Base-by-base conservation (phyloP, 768 basidiomycete genomes). In the Tricholoma saponaceum region DNA sequence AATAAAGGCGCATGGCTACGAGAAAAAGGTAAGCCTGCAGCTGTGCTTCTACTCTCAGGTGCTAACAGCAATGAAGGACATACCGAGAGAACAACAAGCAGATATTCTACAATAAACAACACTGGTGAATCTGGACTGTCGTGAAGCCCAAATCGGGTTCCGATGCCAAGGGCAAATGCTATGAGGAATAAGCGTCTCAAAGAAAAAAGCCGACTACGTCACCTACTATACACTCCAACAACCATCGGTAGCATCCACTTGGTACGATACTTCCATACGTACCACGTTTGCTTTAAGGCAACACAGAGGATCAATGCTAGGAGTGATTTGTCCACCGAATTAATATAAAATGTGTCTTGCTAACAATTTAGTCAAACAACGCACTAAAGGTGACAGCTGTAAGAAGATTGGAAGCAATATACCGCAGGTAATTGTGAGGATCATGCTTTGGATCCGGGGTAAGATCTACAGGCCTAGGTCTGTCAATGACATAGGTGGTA, bases 1-100 rank as follows among this genome's bases (percentile, higher is more conserved):
- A 59, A 87, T 85, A 71, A 90, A 90, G 25, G 85, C 87, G 65
- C 89, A 90, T 4, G 88, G 87, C 83, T 85, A 52, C n/a, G 10
- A 49, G 54, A 22, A 16, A 28, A 49, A 25, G 12, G 37, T 51
- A 26, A 32, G 13, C 20, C 18, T 8, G 30, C 47, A 52, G 9
- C n/a, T 20, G 5, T 20, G 7, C 5, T 18, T 30, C 30, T 10
- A 30, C n/a, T 3, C 30, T 6, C 30, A 6, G 30, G 4, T n/a
- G 5, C 10, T 5, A 32, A 16, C 60, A 25, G n/a, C 35, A 20
- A 28, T 20, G 18, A 10, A 30, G 7, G 7, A 67, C 77, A 54
- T 56, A 82, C 84, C 4, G 83, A 82, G 47, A 87, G 75, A 7
- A 83, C 84, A 58, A 86, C 78, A 64, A 86, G 78, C 8, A 86